A percentile compares a stretch with the other conserved stretches of the same genome.
These are phyloP conservation scores for Mycena haematopus DNA, from an alignment of 768 basidiomycete genomes.

Conservation along the genomic window DNA sequence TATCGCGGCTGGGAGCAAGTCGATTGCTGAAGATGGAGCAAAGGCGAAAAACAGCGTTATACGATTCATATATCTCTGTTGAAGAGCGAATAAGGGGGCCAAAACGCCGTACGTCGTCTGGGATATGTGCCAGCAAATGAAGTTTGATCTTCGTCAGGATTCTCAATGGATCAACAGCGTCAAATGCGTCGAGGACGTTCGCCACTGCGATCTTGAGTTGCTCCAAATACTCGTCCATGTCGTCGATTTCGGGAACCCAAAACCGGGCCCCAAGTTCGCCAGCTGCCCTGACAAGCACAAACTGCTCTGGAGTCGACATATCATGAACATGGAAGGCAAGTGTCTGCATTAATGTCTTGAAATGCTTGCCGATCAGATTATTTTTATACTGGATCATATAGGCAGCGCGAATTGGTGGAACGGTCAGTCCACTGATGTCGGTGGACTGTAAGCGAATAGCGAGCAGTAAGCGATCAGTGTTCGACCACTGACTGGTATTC, in stretches of 20 bases:
- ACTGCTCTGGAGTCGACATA: slow-evolving; percentile 27
- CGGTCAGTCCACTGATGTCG: slow-evolving; percentile 25
- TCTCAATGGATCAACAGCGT: slow-evolving; percentile 39
- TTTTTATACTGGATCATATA: slow-evolving; percentile 45
- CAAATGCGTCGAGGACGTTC: slow-evolving; percentile 45
- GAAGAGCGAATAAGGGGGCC: slow-evolving; percentile 42
- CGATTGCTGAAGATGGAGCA: slow-evolving; percentile 44
- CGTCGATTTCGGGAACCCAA: slow-evolving; percentile 41
- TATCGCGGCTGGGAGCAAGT: slow-evolving; percentile 44
- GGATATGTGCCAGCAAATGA: slow-evolving; percentile 40
- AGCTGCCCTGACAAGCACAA: slow-evolving; percentile 33
- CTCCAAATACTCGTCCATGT: slow-evolving; percentile 38
- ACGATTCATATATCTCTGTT: slow-evolving; percentile 48
- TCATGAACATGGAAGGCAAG: slow-evolving; percentile 39
- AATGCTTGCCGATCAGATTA: slow-evolving; percentile 43
- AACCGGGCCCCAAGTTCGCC: slow-evolving; percentile 35
- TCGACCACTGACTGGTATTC: slow-evolving; percentile 32
- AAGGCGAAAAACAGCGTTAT: slow-evolving; percentile 45
- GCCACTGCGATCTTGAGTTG: slow-evolving; percentile 21
- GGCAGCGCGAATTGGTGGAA: slow-evolving; percentile 33
- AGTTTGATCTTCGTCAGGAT: slow-evolving; percentile 42
- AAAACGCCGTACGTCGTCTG: slow-evolving; percentile 37
- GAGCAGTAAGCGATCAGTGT: slow-evolving; percentile 30
- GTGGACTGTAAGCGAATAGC: slow-evolving; percentile 38
- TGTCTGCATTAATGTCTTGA: slow-evolving; percentile 41